Evolutionary conservation across 1,139 yeast species (phyloP), one percentile per base, ranked within the genome.

Genomic region (Yamadazyma songkhlaensis): DNA sequence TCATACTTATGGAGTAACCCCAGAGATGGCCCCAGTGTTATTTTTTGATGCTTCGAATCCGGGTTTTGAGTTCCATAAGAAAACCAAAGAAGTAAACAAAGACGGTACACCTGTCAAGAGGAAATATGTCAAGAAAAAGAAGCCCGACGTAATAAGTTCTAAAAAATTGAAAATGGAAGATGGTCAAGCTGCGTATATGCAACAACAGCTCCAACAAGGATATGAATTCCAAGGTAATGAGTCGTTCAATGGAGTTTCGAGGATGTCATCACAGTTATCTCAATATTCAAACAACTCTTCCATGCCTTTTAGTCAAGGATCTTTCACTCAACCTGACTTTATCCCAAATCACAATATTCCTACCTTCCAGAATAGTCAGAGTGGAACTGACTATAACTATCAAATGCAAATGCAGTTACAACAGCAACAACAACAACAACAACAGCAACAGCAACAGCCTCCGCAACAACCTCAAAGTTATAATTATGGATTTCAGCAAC

Each of bases 21-120:
- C 77, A 27, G 78, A 75, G 25, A 63, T 72, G 47, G 82, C 81
- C 1, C 79, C 80, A 0, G 77, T 79, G 3, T 54, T 79, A 40
- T 66, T 64, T 39, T 68, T 77, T 42, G 74, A 71, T 42, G 59
- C 73, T 20, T 64, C 64, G 39, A 78, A 78, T 35, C 71, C 73
- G 9, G 66, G 69, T 40, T 66, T 78, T 38, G 64, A 59, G 9
- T 59, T 80, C 12, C 72, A 74, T 11, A 67, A 70, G 41, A 75
- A 77, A 50, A 54, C 65, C 15, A 77, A 75, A 50, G 70, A 66
- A 13, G 47, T 57, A 23, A 60, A 64, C 38, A 68, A 68, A 44
- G 73, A 67, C 37, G 67, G 71, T 9, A 64, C 74, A 15, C 74
- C 72, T 2, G 60, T 64, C n/a, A 71, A 71, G 43, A 52, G 77